Evolutionary conservation across 2,329 filamentous ascomycete species (phyloP).

Genomic region (Aspergillus japonicus): DNA sequence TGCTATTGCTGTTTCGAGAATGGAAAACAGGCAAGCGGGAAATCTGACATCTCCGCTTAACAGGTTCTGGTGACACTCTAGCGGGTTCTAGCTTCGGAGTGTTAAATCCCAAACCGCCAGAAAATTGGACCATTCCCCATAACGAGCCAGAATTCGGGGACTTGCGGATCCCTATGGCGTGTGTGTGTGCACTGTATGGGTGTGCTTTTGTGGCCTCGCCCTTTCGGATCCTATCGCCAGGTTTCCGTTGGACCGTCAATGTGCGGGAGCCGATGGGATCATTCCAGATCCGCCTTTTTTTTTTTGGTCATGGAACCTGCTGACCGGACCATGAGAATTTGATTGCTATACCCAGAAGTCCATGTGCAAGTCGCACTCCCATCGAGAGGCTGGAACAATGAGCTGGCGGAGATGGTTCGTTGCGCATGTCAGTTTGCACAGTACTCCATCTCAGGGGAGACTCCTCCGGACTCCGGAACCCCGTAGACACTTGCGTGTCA

Average conservation of each 20-base stretch:
- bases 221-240: background rate
- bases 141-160: constrained; percentile 11
- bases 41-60: constrained; percentile 27
- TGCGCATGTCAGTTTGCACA: background rate
- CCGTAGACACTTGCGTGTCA: constrained; percentile 15
- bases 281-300: background rate
- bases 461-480: background rate
- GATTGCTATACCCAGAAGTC: background rate
- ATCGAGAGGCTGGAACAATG: no score
- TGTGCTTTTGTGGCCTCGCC: background rate
- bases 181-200: background rate
- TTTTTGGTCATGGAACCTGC: background rate
- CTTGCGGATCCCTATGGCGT: constrained; percentile 12
- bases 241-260: no score
- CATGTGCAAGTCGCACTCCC: background rate
- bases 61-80: constrained; percentile 31
- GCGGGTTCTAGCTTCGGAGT: constrained; percentile 32
- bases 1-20: background rate
- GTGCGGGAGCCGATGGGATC: background rate
- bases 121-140: constrained; percentile 14
- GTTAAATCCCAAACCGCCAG: constrained; percentile 20
- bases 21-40: constrained; percentile 9
- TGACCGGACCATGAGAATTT: background rate
- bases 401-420: background rate
- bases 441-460: background rate